phyloP scores from a whole-genome alignment of 768 basidiomycete genomes.

The Coprinellus micaceus region DNA sequence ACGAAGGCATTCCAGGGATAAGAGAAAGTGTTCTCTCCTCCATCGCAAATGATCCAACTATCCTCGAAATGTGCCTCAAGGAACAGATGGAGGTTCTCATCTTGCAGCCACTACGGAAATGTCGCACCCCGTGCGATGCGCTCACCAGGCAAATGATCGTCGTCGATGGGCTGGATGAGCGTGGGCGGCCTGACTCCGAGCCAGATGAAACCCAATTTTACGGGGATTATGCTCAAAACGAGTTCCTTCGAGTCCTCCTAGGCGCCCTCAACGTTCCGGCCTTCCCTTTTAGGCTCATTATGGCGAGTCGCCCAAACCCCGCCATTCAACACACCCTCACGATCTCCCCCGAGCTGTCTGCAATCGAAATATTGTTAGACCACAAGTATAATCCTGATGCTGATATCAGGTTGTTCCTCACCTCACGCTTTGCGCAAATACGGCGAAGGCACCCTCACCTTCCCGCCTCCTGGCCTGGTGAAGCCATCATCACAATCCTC shows the following conservation, averaged over 20 bases:
- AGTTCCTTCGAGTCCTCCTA: background rate
- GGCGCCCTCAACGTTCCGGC: background rate
- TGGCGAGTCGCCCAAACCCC: background rate
- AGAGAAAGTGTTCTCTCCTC: background rate
- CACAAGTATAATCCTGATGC: background rate
- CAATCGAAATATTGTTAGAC: background rate
- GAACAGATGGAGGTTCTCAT: background rate
- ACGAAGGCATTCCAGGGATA: background rate
- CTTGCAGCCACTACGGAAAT: background rate
- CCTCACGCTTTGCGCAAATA: background rate
- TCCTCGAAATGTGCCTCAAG: background rate
- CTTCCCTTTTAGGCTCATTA: background rate
- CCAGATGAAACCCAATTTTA: background rate
- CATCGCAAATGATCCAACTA: background rate
- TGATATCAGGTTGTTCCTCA: background rate
- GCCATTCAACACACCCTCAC: background rate
- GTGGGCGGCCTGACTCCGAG: background rate
- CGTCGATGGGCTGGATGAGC: background rate
- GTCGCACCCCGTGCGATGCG: background rate
- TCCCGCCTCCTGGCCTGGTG: background rate
- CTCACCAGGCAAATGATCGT: background rate
- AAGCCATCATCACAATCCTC: background rate
- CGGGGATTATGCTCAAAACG: background rate
- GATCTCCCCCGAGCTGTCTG: background rate
- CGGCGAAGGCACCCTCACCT: background rate